Evolutionary conservation across 2,329 filamentous ascomycete genomes (phyloP), one percentile per base, ranked within the genome.

Genomic region (Paramyrothecium sp.): DNA sequence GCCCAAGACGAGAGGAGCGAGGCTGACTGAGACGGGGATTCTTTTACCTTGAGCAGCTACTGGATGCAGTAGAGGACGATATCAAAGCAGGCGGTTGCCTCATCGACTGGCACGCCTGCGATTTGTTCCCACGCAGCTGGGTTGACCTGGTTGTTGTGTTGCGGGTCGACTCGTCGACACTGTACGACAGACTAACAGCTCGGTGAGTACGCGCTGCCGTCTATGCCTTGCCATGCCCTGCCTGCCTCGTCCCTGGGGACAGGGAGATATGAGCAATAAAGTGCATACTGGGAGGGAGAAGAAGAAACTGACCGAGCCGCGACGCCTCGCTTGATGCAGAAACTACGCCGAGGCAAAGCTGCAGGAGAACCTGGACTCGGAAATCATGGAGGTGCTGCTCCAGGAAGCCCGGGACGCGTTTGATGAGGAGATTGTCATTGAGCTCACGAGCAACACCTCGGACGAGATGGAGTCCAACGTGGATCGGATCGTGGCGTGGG

Each of bases 21-120:
- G 30, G 30, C 56, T 66, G 50, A 63, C 62, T 55, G 21, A 65
- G 55, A 12, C 49, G 33, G 48, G 26, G 26, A 4, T 10, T 4
- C 46, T 20, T 22, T 48, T 49, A 38, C 17, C 51, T 21, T 22
- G 23, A 34, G 17, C 65, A 92, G 88, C 78, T 99, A 33, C 82
- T 99, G 21, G 95, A 99, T 71, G 86, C 90, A 51, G 89, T 99
- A 57, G 95, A 98, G 76, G 84, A 90, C 56, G 89, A 95, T 60
- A 83, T 91, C 44, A 83, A 88, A 61, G 76, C 83, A 20, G 94
- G 94, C 57, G 95, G 95, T 20, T 91, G 87, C 73, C 87, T 99
- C 65, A 90, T 99, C 69, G 95, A 99, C 77, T 99, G 95, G 94
- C 95, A 99, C 75, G 94, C 93, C 2, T 98, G 94, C 77, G 95